A percentile compares a stretch with the other conserved stretches of the same genome.
Evolutionary conservation across 169 alveolate species (phyloP).

Genomic region (Fabrea salina): DNA sequence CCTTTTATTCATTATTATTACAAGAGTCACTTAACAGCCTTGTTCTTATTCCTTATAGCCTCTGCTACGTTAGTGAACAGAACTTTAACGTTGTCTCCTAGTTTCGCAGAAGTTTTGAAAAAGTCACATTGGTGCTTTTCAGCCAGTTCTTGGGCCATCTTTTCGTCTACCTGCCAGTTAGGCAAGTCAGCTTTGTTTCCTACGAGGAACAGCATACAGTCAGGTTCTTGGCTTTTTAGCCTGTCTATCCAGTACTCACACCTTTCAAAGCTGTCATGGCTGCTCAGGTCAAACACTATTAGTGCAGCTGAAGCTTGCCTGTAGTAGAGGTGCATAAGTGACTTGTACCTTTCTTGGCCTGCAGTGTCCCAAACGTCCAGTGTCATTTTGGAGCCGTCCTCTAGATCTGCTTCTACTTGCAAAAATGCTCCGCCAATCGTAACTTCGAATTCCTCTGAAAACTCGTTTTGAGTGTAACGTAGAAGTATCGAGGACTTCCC

Average conservation of each 20-base stretch:
- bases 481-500: constrained; percentile 70
- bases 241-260: constrained; percentile 37
- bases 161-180: constrained; percentile 30
- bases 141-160: constrained; percentile 29
- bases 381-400: constrained; percentile 48
- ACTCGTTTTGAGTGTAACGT: constrained; percentile 64
- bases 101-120: constrained; percentile 54
- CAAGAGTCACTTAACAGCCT: too few relatives aligned
- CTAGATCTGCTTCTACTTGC: constrained; percentile 56
- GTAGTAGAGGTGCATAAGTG: constrained; percentile 57
- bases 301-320: constrained; percentile 72
- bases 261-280: constrained; percentile 26
- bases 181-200: constrained; percentile 59
- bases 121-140: constrained; percentile 38
- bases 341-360: constrained; percentile 58
- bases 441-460: constrained; percentile 64
- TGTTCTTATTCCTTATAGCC: too few relatives aligned
- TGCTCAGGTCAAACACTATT: constrained; percentile 69
- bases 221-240: constrained; percentile 27
- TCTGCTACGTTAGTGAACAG: constrained; percentile 47
- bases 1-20: too few relatives aligned
- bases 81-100: constrained; percentile 37
- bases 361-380: constrained; percentile 81
- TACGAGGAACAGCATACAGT: constrained; percentile 41
- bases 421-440: constrained; percentile 81